Percentiles rank a stretch among this genome's conserved stretches.
Conservation (phyloP, 768 basidiomycete genomes). For the Artomyces pyxidatus region DNA sequence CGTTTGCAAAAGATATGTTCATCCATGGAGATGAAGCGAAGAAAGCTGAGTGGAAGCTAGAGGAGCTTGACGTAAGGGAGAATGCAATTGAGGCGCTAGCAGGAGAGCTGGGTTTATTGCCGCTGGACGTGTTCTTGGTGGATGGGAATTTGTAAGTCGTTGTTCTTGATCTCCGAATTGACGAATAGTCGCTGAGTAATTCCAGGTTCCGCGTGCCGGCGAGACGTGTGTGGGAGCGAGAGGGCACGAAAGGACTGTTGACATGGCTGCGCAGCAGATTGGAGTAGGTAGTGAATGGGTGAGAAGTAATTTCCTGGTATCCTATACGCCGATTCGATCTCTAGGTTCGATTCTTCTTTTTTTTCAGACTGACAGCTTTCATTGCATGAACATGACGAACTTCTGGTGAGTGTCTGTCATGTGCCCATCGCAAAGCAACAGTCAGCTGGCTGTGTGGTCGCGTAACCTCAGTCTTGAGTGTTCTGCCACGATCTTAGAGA, state of each 20-base stretch:
- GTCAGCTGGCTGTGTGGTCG: too few relatives aligned
- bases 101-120: conserved; percentile 62
- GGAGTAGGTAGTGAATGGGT: too few relatives aligned
- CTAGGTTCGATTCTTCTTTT: too few relatives aligned
- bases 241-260: conserved; percentile 75
- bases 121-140: conserved; percentile 74
- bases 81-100: conserved; percentile 70
- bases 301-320: too few relatives aligned
- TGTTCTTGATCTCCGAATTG: neutral
- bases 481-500: too few relatives aligned
- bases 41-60: conserved; percentile 56
- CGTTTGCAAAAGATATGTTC: conserved; percentile 48
- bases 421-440: too few relatives aligned
- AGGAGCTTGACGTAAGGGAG: conserved; percentile 77
- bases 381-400: too few relatives aligned
- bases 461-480: too few relatives aligned
- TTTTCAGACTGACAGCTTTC: too few relatives aligned
- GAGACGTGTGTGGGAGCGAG: conserved; percentile 77
- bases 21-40: conserved; percentile 39
- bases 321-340: too few relatives aligned
- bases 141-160: conserved; percentile 73
- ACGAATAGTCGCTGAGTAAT: neutral
- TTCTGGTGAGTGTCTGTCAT: too few relatives aligned
- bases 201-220: conserved; percentile 74
- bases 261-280: conserved; percentile 73